Conservation (phyloP, 805 yeast genomes). For the Trichomonascus vanleenenianus region DNA sequence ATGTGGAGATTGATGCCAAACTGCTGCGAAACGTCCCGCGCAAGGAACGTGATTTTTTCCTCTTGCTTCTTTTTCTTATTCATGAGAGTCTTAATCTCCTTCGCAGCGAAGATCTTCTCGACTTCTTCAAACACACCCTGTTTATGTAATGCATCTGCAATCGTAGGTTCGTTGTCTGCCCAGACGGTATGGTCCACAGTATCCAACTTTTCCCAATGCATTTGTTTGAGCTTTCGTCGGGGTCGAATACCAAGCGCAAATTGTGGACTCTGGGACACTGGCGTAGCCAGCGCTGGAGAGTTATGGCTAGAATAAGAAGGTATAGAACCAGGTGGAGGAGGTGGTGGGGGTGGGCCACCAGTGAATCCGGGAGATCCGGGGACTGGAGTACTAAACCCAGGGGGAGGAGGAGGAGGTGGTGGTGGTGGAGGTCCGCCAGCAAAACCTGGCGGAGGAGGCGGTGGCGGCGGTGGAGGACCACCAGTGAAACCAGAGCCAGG, state of each 20-base stretch:
- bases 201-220: slow-evolving; percentile 95
- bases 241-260: slow-evolving; percentile 38
- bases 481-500: slow-evolving; percentile 17
- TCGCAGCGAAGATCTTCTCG: slow-evolving; percentile 82
- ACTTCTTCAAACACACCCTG: slow-evolving; percentile 79
- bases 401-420: slow-evolving; percentile 21
- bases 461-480: slow-evolving; percentile 27
- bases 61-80: slow-evolving; percentile 37
- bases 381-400: slow-evolving; percentile 14
- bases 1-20: slow-evolving; percentile 89
- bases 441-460: slow-evolving; percentile 18
- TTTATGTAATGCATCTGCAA: slow-evolving; percentile 56
- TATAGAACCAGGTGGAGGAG: slow-evolving; percentile 28
- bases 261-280: slow-evolving; percentile 11
- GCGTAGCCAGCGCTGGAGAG: slow-evolving; percentile 19
- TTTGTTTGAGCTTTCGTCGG: slow-evolving; percentile 73
- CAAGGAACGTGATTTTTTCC: slow-evolving; percentile 57
- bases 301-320: slow-evolving; percentile 22
- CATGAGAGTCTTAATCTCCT: slow-evolving; percentile 47
- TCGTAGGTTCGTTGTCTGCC: slow-evolving; percentile 38
- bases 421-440: slow-evolving; percentile 25
- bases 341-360: slow-evolving; percentile 24
- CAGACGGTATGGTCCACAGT: slow-evolving; percentile 80
- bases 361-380: slow-evolving; percentile 16
- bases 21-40: slow-evolving; percentile 86